Percentiles rank a stretch among this genome's conserved stretches.
Evolutionary conservation across 345 rosid genomes (phyloP).

Genomic region (Hibiscus mutabilis): DNA sequence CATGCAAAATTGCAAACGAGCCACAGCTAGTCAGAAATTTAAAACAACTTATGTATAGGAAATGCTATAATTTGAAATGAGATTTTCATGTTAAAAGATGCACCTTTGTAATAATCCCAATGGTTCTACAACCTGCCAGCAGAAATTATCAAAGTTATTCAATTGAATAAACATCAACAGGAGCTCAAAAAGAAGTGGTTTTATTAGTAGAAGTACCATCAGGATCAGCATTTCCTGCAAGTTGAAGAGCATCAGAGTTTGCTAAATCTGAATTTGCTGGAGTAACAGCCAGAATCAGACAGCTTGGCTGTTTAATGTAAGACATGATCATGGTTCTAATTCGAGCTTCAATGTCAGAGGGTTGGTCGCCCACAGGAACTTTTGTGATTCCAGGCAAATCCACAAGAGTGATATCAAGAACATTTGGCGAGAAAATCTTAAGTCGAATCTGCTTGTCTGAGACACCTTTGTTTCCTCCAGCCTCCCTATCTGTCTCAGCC

Average conservation of each 20-base stretch:
- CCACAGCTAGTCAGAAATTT: constrained; percentile 17
- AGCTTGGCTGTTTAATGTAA: constrained; percentile 73
- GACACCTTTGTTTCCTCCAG: constrained; percentile 90
- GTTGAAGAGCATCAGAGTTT: constrained; percentile 91
- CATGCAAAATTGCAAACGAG: constrained; percentile 5
- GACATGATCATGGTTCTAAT: constrained; percentile 97
- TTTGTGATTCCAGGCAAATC: constrained; percentile 96
- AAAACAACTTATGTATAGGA: neutral
- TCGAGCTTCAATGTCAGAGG: constrained; percentile 85
- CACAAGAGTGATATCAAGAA: constrained; percentile 86
- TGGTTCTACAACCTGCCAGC: constrained; percentile 69
- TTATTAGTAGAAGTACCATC: constrained; percentile 46
- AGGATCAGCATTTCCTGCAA: constrained; percentile 92
- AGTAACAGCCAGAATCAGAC: constrained; percentile 84
- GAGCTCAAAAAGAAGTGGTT: neutral
- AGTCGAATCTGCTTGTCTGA: constrained; percentile 82
- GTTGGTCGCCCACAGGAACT: constrained; percentile 97
- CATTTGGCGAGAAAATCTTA: constrained; percentile 88
- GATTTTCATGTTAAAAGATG: neutral
- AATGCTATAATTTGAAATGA: constrained; percentile 1
- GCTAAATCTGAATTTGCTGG: constrained; percentile 93
- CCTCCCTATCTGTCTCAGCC: constrained; percentile 84
- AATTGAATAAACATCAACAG: neutral
- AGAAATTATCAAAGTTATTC: constrained; percentile 7
- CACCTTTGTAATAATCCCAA: constrained; percentile 92